Base-by-base conservation (phyloP, 1,284 basidiomycete species). In the Ganoderma leucocontextum region DNA sequence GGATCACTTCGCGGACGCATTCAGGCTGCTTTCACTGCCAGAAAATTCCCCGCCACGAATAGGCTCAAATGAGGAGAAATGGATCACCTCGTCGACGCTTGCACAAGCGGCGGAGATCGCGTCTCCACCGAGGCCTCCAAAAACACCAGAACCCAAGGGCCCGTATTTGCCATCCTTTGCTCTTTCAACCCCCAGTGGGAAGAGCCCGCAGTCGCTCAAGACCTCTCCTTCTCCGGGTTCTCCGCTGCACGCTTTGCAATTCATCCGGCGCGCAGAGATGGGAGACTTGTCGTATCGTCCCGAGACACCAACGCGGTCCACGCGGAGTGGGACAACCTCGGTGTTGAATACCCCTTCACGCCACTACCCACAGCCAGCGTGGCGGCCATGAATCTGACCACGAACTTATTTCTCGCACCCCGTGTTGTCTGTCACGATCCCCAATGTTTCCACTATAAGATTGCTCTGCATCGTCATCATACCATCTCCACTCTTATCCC, bases 1-100 rank as follows among this genome's bases (percentile, higher is more conserved):
- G 73, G 89, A 91, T 69, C 94, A 96, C 77, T 95, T 95, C 77
- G 91, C 92, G 29, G 93, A 95, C 66, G 86, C 89, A 65, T 91
- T 95, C 77, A 86, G 89, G 60, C 78, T 93, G 39, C 79, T 92
- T 13, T 52, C 47, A 4, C 9, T 52, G 29, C 83, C 84, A 58
- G 89, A 90, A 63, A 44, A 59, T 12, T 88, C 89, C 44, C 88
- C 90, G 15, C 86, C 85, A 38, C 82, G 83, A 67, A 75, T 71
- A 75, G 85, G 85, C 41, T 77, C 82, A 4, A 84, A 82, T 71
- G 90, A 91, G 71, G 91, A 93, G 74, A 90, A 87, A 72, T 95
- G 93, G 93, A 94, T 95, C 69, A 94, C 87, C 75, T 92, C 94
- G n/a, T 80, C 88, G 1, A 90, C 89, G 4, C 80, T 95, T 17